Evolutionary conservation across 805 yeast genomes (phyloP), one percentile per base, ranked within the genome.

Genomic region (Lipomyces spencermartinsiae): DNA sequence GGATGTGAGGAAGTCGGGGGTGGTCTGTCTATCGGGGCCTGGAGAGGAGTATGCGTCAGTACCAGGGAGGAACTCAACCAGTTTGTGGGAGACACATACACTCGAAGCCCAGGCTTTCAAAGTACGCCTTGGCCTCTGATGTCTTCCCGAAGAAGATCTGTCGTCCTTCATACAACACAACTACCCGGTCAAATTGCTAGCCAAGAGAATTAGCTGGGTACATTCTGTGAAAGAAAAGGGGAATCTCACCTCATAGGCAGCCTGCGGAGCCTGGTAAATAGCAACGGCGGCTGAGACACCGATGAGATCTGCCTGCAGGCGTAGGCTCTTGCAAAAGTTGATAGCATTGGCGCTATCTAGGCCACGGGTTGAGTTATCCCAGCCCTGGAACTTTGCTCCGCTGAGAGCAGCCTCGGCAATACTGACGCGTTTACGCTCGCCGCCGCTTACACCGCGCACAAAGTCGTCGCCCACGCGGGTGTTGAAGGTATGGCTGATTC

Each of bases 321-420:
- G 86, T 71, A 87, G 80, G 22, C 89, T 87, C 70, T 83, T 79
- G 64, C 86, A 81, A 74, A 87, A 87, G 74, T 87, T 90, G 73
- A 86, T 80, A 35, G 91, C 91, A 59, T 90, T 87, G 37, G 91
- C 89, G 10, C 91, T 81, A 78, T 87, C 91, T 71, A 87, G 83
- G 75, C 91, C 91, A 80, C 91, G 84, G 25, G 91, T 87, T 14
- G 90, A 84, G 74, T 87, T 87, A 81, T 87, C 89, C 88, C 88
- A 85, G 76, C 86, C 83, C 72, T 85, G 86, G 57, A 86, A 54
- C 55, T 76, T 74, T 35, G 86, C 82, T 53, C 84, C 82, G 59
- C 80, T 76, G 39, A 84, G 78, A 1, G 84, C 76, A n/a, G 80
- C 84, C 73, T 85, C 87, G 33, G 86, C 85, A 70, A 85, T 82